These are phyloP conservation scores for Colletotrichum tanaceti DNA, from an alignment of 2,329 filamentous ascomycete genomes.

Conservation along the genomic window DNA sequence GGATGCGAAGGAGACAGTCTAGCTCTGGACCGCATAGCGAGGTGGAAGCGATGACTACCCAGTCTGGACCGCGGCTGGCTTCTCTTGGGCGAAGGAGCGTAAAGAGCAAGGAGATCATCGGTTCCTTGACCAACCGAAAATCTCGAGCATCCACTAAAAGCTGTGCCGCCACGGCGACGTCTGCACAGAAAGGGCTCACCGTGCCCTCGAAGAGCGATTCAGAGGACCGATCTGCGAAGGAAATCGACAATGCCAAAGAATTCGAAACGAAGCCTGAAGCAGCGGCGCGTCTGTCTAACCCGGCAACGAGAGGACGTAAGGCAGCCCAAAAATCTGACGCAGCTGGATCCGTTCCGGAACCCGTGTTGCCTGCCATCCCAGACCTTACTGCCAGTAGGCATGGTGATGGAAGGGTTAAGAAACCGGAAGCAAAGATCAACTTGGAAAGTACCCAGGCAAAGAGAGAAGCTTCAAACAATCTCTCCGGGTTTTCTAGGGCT, in stretches of 20 bases:
- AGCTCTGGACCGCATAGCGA: neutral
- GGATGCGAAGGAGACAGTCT: neutral
- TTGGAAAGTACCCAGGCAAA: neutral
- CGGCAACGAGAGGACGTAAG: conserved; percentile 65
- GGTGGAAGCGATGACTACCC: neutral
- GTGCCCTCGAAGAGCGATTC: neutral
- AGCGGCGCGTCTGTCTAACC: conserved; percentile 49
- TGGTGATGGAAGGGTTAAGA: neutral
- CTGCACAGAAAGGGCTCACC: neutral
- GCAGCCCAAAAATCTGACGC: conserved; percentile 64
- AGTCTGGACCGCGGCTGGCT: conserved; percentile 51
- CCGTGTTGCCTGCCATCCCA: conserved; percentile 48
- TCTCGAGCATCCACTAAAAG: neutral
- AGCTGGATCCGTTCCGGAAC: conserved; percentile 59
- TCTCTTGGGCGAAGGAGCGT: conserved; percentile 56
- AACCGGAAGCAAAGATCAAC: neutral
- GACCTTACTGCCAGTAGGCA: neutral
- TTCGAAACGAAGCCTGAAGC: neutral
- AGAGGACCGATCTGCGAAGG: neutral
- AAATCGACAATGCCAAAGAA: neutral
- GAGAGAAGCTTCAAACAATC: conserved; percentile 32
- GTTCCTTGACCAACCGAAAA: conserved; percentile 45
- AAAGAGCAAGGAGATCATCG: conserved; percentile 61
- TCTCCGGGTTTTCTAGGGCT: conserved; percentile 60
- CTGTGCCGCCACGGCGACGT: neutral